These are phyloP conservation scores for Eucalyptus melliodora DNA, from an alignment of 345 rosid species.

Conservation along the genomic window DNA sequence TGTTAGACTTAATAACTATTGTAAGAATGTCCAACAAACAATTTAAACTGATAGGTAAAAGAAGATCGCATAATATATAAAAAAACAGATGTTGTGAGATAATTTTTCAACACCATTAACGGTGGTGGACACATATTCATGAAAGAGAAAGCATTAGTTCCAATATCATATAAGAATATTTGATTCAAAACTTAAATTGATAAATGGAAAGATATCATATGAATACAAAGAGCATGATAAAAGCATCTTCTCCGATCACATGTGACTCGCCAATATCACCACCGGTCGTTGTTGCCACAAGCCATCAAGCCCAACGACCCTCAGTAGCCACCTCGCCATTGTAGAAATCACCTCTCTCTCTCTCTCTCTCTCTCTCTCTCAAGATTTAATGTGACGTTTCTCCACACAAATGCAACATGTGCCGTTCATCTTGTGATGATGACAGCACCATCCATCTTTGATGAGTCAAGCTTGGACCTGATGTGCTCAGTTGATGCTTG, in stretches of 20 bases:
- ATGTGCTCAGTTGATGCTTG: background rate
- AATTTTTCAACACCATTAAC: too few relatives aligned
- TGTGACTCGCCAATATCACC: background rate
- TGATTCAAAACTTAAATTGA: too few relatives aligned
- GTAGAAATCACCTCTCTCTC: background rate
- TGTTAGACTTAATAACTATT: background rate
- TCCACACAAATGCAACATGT: background rate
- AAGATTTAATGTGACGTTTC: background rate
- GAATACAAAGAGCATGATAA: accelerated
- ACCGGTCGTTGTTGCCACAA: background rate
- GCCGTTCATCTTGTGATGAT: background rate
- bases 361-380: background rate
- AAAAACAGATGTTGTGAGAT: too few relatives aligned
- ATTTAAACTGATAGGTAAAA: too few relatives aligned
- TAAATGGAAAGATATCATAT: accelerated
- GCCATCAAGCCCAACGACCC: background rate
- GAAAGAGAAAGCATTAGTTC: background rate
- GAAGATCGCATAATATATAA: too few relatives aligned
- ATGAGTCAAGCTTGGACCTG: background rate
- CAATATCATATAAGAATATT: background rate
- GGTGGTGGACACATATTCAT: accelerated
- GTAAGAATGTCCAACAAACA: background rate
- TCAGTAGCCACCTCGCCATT: background rate
- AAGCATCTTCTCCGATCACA: background rate
- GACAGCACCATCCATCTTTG: background rate